Base-by-base conservation (phyloP, 2,329 filamentous ascomycete genomes). In the Stagonosporopsis tanaceti region DNA sequence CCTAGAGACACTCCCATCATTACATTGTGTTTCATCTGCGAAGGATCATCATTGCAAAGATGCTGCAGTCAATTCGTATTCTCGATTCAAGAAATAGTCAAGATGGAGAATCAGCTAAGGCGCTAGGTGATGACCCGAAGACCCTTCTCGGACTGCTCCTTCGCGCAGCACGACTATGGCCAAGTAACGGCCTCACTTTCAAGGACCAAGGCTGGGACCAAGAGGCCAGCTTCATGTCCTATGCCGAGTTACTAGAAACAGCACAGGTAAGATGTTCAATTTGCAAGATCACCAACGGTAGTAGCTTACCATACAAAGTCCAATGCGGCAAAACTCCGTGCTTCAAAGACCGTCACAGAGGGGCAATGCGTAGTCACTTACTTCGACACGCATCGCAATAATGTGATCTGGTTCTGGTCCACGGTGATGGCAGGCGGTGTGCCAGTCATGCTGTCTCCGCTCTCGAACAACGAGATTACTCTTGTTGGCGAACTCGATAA, bases 371-470 rank as follows among this genome's bases (percentile, higher is more conserved):
- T 51, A 22, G 37, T 61, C 6, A 28, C 60, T 2, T 54, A 63
- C 39, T 51, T 63, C 30, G 39, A 63, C 51, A 53, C 28, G 9
- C 60, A 63, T 34, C 47, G 44, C 14, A 53, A 60, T 20, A 59
- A 50, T 32, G 44, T 53, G 4, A 37, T 63, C 15, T 63, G 57
- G 60, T 63, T 53, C 40, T 63, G 60, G 60, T 51, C 57, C 1
- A 27, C 44, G 22, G 34, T 61, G 2, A 32, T 41, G 12, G 60
- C 60, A 14, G 51, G 50, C 2, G 57, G 53, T 9, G 27, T 61
- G n/a, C 60, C 60, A 32, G 57, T 47, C n/a, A 24, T 54, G 8
- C 55, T 53, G 2, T 52, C 57, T 37, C 41, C 60, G 4, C 40
- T 58, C 17, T 63, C 50, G 45, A 59, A 42, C 28, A 61, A 47